A percentile compares a stretch with the other conserved stretches of the same genome.
Conservation (phyloP, 805 yeast species). For the Cyberlindnera euphorbiae region DNA sequence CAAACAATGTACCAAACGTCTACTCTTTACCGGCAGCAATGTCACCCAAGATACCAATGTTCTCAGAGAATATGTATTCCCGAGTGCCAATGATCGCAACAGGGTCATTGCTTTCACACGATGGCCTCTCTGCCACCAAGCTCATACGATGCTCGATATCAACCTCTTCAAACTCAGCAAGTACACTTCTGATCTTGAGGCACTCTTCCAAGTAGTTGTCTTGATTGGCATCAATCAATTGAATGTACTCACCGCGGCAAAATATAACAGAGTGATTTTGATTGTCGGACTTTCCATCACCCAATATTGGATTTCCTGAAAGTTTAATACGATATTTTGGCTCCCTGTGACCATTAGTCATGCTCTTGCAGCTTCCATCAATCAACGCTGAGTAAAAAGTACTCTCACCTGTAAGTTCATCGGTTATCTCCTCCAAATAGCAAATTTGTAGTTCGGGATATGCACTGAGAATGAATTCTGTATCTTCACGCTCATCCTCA, state of each 20-base stretch:
- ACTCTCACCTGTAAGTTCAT: slow-evolving; percentile 32
- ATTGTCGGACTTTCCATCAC: slow-evolving; percentile 87
- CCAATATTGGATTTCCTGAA: slow-evolving; percentile 78
- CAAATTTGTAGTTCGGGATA: slow-evolving; percentile 66
- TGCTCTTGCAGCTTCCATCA: slow-evolving; percentile 63
- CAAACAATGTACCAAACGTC: slow-evolving; percentile 80
- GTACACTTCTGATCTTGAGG: slow-evolving; percentile 65
- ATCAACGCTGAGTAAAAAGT: slow-evolving; percentile 59
- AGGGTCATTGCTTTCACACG: slow-evolving; percentile 54
- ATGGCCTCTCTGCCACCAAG: too few relatives aligned
- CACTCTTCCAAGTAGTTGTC: slow-evolving; percentile 85
- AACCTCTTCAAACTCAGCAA: slow-evolving; percentile 71
- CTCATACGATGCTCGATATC: slow-evolving; percentile 8
- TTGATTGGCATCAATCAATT: slow-evolving; percentile 82
- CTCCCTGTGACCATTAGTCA: slow-evolving; percentile 51
- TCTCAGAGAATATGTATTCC: slow-evolving; percentile 88
- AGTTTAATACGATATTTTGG: slow-evolving; percentile 62
- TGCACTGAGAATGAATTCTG: slow-evolving; percentile 54
- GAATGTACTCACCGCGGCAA: slow-evolving; percentile 81
- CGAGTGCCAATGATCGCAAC: slow-evolving; percentile 83
- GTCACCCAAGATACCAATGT: slow-evolving; percentile 77
- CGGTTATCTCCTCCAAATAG: slow-evolving; percentile 50
- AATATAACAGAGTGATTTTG: slow-evolving; percentile 78
- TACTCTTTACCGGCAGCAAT: slow-evolving; percentile 88
- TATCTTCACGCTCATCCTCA: slow-evolving; percentile 53